Evolutionary conservation across 2,329 filamentous ascomycete genomes (phyloP).

Genomic region (Periglandula ipomoeae): DNA sequence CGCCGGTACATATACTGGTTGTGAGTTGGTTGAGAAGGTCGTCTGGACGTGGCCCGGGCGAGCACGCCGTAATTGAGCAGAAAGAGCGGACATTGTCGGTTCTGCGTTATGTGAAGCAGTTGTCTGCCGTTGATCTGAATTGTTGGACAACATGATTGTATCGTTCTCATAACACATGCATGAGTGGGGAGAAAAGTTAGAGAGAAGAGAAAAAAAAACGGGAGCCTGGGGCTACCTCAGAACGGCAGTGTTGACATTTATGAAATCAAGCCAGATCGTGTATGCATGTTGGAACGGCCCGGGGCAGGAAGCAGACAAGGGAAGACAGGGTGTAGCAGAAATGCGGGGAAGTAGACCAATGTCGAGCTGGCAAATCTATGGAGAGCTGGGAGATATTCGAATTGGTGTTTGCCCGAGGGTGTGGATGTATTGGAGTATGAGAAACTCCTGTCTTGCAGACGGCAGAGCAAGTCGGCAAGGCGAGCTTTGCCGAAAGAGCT

Average conservation of each 20-base stretch:
- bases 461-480: background rate
- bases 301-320: conserved; percentile 12
- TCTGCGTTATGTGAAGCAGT: conserved; percentile 17
- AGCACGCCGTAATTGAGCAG: conserved; percentile 29
- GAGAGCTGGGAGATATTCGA: conserved; percentile 4
- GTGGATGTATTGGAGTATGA: background rate
- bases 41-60: conserved; percentile 42
- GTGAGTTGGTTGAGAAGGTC: conserved; percentile 23
- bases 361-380: conserved; percentile 8
- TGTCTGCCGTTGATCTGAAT: conserved; percentile 16
- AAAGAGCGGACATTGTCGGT: conserved; percentile 33
- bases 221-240: conserved; percentile 13
- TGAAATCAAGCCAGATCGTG: conserved; percentile 22
- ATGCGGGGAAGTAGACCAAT: conserved; percentile 8
- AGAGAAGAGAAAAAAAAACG: conserved; percentile 13
- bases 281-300: conserved; percentile 26
- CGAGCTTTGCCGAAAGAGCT: background rate
- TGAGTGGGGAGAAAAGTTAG: conserved; percentile 3
- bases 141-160: conserved; percentile 16
- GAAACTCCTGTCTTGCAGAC: background rate
- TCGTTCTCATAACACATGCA: conserved; percentile 14
- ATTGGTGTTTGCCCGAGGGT: conserved; percentile 3
- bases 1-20: conserved; percentile 25
- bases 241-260: conserved; percentile 29
- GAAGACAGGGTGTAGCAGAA: conserved; percentile 1